Evolutionary conservation across 768 basidiomycete genomes (phyloP).

Genomic region (Trametes coccinea): DNA sequence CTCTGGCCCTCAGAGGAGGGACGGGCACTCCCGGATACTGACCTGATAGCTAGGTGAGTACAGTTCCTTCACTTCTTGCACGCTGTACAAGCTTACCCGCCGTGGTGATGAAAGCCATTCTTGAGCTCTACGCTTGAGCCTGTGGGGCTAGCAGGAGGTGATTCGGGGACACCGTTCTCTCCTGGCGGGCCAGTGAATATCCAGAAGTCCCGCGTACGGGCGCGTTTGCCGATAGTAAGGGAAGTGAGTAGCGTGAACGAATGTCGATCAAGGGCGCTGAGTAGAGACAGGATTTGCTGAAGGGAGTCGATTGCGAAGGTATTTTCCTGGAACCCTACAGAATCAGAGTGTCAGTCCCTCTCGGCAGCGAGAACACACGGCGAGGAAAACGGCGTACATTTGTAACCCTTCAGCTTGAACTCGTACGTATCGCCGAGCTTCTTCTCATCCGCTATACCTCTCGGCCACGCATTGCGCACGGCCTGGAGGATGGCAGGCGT

Average conservation of each 20-base stretch:
- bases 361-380: constrained; percentile 14
- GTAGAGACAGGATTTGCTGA: constrained; percentile 65
- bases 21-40: constrained; percentile 5
- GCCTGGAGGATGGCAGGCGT: constrained; percentile 83
- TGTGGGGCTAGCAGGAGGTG: constrained; percentile 35
- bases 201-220: constrained; percentile 77
- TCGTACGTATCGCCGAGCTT: constrained; percentile 74
- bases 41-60: neutral
- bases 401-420: constrained; percentile 81
- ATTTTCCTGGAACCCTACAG: constrained; percentile 75
- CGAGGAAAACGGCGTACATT: constrained; percentile 50
- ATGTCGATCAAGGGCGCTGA: constrained; percentile 66
- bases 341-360: constrained; percentile 2
- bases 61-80: too few species aligned
- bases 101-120: constrained; percentile 6
- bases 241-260: constrained; percentile 70
- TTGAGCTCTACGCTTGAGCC: constrained; percentile 39
- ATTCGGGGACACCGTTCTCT: constrained; percentile 35
- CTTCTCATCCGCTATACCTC: constrained; percentile 77
- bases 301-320: constrained; percentile 75
- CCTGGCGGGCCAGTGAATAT: constrained; percentile 58
- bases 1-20: constrained; percentile 7
- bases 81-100: constrained; percentile 5
- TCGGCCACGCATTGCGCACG: constrained; percentile 75
- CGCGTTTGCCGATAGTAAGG: constrained; percentile 68